Conservation (phyloP, 345 rosid species). For the Euphorbia pulcherrima region DNA sequence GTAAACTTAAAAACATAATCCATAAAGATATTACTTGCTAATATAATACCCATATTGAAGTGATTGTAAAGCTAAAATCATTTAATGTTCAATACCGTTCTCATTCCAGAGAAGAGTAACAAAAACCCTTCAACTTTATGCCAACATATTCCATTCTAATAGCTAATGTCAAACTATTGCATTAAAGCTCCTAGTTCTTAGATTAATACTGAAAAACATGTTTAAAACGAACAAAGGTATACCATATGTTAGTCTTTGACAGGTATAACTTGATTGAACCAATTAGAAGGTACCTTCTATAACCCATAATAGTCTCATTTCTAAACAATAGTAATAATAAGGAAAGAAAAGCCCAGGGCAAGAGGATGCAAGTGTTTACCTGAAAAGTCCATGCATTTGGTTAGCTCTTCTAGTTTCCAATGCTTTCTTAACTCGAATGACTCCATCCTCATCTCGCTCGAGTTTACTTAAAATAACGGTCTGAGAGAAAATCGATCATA, state of each 20-base stretch:
- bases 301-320: not conserved
- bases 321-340: not conserved
- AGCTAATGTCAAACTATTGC: no score
- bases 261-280: not conserved
- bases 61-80: no score
- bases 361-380: constrained; percentile 42
- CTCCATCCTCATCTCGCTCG: constrained; percentile 62
- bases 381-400: constrained; percentile 98
- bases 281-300: not conserved
- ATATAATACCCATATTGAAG: no score
- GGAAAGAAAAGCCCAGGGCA: not conserved
- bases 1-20: no score
- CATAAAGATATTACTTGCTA: no score
- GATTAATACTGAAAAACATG: not conserved
- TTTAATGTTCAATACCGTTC: no score
- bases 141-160: not conserved
- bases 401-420: constrained; percentile 83
- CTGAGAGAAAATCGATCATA: no score
- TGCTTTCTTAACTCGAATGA: constrained; percentile 59
- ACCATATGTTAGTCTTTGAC: not conserved
- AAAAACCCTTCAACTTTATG: not conserved
- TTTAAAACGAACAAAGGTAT: not conserved
- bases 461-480: no score
- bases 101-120: no score
- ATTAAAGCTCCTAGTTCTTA: not conserved